A percentile compares a stretch with the other conserved stretches of the same genome.
Conservation (phyloP, 2,329 filamentous ascomycete genomes). For the Cadophora gregata region DNA sequence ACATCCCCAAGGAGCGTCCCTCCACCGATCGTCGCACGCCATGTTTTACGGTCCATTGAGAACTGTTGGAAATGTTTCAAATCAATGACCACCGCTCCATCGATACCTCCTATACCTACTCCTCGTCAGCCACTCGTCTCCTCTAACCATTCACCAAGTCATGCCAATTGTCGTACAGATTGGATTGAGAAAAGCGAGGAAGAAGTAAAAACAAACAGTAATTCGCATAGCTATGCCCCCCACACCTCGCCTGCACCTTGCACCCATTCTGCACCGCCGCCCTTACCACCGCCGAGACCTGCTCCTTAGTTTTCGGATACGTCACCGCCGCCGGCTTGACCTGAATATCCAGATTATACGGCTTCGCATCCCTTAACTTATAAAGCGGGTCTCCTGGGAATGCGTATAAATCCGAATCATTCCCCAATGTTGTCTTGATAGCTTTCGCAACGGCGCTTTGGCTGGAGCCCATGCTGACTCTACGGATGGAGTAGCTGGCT, state of each 20-base stretch:
- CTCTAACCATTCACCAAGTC: too few relatives aligned
- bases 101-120: conserved; percentile 53
- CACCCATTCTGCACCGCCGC: conserved; percentile 51
- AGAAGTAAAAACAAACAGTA: conserved; percentile 37
- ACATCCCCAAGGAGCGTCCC: conserved; percentile 60
- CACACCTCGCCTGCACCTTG: conserved; percentile 56
- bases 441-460: conserved; percentile 23
- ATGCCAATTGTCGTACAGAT: neutral
- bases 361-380: conserved; percentile 30
- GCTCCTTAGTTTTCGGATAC: conserved; percentile 41
- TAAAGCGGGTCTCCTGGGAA: conserved; percentile 34
- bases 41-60: conserved; percentile 57
- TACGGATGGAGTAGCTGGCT: conserved; percentile 1
- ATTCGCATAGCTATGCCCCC: conserved; percentile 60
- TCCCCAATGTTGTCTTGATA: conserved; percentile 29
- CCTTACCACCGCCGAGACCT: conserved; percentile 51
- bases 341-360: conserved; percentile 35
- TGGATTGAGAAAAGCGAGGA: neutral
- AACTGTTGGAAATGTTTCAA: conserved; percentile 59
- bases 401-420: conserved; percentile 31
- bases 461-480: conserved; percentile 21
- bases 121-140: neutral
- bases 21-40: conserved; percentile 60
- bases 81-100: conserved; percentile 59
- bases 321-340: conserved; percentile 36